These are phyloP conservation scores for Blepharisma japonicum DNA, from an alignment of 73 alveolate species.

Conservation along the genomic window DNA sequence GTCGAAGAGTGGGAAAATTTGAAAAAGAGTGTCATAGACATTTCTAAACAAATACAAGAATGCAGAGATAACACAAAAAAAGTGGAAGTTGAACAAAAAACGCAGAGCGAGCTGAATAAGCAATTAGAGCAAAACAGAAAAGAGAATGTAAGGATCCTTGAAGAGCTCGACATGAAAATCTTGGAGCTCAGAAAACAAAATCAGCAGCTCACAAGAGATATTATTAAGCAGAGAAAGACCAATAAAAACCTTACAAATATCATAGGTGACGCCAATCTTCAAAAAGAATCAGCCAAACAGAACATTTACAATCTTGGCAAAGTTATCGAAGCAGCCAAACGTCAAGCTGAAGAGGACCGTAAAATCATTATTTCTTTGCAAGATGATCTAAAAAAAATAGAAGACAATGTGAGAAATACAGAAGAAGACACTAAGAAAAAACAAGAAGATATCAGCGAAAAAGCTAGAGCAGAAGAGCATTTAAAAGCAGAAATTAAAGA, in stretches of 20 bases:
- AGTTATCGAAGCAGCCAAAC: conserved; percentile 67
- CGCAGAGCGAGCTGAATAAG: background rate
- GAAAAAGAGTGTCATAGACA: background rate
- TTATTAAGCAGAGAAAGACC: conserved; percentile 34
- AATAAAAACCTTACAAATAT: conserved; percentile 41
- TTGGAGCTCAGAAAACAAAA: conserved; percentile 34
- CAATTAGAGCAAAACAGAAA: conserved; percentile 32
- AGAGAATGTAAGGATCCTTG: conserved; percentile 48
- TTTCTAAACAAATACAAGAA: conserved; percentile 9
- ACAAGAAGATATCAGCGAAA: conserved; percentile 45
- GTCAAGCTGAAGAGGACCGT: conserved; percentile 50
- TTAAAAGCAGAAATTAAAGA: conserved; percentile 19
- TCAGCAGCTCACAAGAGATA: conserved; percentile 38
- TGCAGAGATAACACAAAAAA: conserved; percentile 8
- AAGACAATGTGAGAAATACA: conserved; percentile 35
- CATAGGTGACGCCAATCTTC: conserved; percentile 36
- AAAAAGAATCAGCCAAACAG: conserved; percentile 57
- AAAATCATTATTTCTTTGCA: conserved; percentile 46
- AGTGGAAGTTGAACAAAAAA: conserved; percentile 31
- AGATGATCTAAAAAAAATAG: conserved; percentile 47
- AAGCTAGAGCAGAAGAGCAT: background rate
- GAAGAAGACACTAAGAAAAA: conserved; percentile 37
- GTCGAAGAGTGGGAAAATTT: conserved; percentile 36
- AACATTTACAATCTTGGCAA: conserved; percentile 69
- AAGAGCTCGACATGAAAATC: conserved; percentile 51